A percentile compares a stretch with the other conserved stretches of the same genome.
These are phyloP conservation scores for Amanita phalloides DNA, from an alignment of 768 basidiomycete species.

Conservation along the genomic window DNA sequence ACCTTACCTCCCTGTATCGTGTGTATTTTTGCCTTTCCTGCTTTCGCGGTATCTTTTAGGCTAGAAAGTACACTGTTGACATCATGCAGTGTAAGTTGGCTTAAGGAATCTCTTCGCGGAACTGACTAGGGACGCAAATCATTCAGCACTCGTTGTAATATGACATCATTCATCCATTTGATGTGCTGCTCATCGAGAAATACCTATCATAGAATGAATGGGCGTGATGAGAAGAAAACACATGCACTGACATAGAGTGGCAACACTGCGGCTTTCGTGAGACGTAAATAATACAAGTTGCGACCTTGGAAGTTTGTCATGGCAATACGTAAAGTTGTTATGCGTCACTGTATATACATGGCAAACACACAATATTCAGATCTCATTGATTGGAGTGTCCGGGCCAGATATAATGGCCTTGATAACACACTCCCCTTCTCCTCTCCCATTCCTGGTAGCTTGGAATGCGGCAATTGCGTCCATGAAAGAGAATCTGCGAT, in stretches of 20 bases:
- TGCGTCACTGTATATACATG: background rate
- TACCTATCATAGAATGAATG: slow-evolving; percentile 28
- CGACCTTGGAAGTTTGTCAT: slow-evolving; percentile 42
- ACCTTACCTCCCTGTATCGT: slow-evolving; percentile 77
- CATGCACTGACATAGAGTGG: slow-evolving; percentile 57
- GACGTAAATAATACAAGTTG: slow-evolving; percentile 76
- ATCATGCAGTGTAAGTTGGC: background rate
- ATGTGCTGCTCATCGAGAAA: slow-evolving; percentile 86
- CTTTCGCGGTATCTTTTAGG: slow-evolving; percentile 35
- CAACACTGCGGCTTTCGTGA: slow-evolving; percentile 61
- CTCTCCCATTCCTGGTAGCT: slow-evolving; percentile 69
- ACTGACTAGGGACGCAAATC: slow-evolving; percentile 64
- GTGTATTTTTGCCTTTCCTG: slow-evolving; percentile 55
- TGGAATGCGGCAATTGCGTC: slow-evolving; percentile 76
- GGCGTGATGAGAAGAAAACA: background rate
- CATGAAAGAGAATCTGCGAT: slow-evolving; percentile 56
- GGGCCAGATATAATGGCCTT: slow-evolving; percentile 87
- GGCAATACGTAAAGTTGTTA: background rate
- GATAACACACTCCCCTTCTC: slow-evolving; percentile 84
- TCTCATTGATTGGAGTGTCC: slow-evolving; percentile 16
- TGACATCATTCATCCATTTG: slow-evolving; percentile 81
- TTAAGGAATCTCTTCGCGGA: slow-evolving; percentile 1
- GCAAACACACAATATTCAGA: background rate
- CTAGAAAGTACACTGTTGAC: slow-evolving; percentile 50
- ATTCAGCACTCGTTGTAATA: slow-evolving; percentile 70